Evolutionary conservation across 2,329 filamentous ascomycete genomes (phyloP), one percentile per base, ranked within the genome.

Genomic region (Neofusicoccum umdonicola): DNA sequence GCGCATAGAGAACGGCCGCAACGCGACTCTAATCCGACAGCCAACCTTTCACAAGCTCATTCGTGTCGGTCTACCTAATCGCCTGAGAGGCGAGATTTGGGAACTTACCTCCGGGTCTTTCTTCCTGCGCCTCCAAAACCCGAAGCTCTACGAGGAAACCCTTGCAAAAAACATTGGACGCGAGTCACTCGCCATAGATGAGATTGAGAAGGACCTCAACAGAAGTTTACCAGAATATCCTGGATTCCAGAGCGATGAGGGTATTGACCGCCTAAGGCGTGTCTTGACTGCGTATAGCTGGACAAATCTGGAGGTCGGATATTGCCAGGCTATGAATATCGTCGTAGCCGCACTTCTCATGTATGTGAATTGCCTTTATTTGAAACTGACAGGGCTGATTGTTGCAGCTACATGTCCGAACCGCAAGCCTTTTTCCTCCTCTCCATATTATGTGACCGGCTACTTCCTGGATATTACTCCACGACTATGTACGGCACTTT

Each of bases 251-350:
- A 96, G 90, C 73, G 91, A 97, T 76, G 93, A 97, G 72, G 95
- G 95, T 15, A 99, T 99, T 69, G 92, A 89, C 50, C 87, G 95
- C 19, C 82, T 99, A 67, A 88, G 95, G 66, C 87, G 94, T 65
- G 95, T 99, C 42, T 83, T 99, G 63, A 98, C 94, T 1, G 95
- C 95, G 4, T 99, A 99, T 81, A 97, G 93, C 79, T 99, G 95
- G 95, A 91, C 90, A 56, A 95, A 99, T 72, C 86, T 91, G 62
- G 93, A 97, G 69, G 93, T 99, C 63, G 95, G 95, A 69, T 99
- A 99, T 78, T 99, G 95, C 77, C 95, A 99, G 79, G 95, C 95
- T 67, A 99, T 99, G 95, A 99, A 99, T 77, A 99, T 99, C 70
- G 95, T 99, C 39, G 94, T 97, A 63, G 95, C 95, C 17, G 95